Conservation (phyloP, 1,284 basidiomycete genomes). For the Inonotus hispidus region DNA sequence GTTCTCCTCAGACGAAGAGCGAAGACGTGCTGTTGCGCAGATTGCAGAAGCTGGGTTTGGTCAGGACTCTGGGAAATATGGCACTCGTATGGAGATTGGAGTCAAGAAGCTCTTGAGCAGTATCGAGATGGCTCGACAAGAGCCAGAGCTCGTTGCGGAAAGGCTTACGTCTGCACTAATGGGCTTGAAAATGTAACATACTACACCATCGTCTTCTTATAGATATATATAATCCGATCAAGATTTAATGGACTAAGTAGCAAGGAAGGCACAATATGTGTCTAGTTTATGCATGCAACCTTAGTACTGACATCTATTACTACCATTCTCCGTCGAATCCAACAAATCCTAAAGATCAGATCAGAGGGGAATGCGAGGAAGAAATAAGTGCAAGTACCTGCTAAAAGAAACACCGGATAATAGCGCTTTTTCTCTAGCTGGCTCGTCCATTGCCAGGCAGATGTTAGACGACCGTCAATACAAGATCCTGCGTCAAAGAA, state of each 20-base stretch:
- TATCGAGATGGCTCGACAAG: conserved; percentile 96
- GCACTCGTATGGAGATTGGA: conserved; percentile 68
- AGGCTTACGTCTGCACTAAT: conserved; percentile 69
- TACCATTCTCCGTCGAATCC: conserved; percentile 84
- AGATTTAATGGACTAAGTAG: too few relatives aligned
- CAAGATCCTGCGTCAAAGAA: conserved; percentile 35
- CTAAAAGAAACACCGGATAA: conserved; percentile 71
- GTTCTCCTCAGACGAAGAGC: conserved; percentile 60
- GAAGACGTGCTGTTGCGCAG: conserved; percentile 57
- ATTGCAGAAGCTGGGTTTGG: conserved; percentile 76
- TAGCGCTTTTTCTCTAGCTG: conserved; percentile 76
- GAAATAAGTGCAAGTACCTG: conserved; percentile 43
- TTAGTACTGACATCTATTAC: conserved; percentile 3
- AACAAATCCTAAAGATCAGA: conserved; percentile 51
- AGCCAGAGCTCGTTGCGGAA: conserved; percentile 75
- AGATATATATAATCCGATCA: not conserved
- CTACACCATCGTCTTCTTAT: not conserved
- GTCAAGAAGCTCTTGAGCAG: conserved; percentile 92
- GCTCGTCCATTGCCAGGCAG: conserved; percentile 85
- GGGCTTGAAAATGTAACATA: conserved; percentile 44
- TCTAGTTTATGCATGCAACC: not conserved
- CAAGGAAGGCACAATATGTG: not conserved
- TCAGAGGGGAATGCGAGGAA: not conserved
- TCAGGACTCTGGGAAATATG: conserved; percentile 40
- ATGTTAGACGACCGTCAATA: conserved; percentile 64